These are phyloP conservation scores for Colletotrichum tabaci DNA, from an alignment of 2,329 filamentous ascomycete species.

Conservation along the genomic window DNA sequence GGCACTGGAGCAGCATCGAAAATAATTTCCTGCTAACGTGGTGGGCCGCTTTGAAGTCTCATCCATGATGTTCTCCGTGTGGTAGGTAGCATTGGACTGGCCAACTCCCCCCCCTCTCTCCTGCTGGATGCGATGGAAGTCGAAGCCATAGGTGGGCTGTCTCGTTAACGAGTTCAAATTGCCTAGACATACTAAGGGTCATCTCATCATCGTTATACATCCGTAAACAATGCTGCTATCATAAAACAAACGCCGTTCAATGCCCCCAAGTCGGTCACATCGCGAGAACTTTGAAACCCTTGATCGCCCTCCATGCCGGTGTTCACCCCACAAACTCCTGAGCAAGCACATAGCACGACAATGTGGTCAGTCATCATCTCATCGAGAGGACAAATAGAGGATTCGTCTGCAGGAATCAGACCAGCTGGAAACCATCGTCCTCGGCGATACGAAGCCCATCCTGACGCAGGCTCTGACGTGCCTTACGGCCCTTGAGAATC, in stretches of 20 bases:
- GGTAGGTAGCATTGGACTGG: neutral
- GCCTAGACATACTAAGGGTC: neutral
- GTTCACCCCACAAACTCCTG: slow-evolving; percentile 25
- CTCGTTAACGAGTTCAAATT: neutral
- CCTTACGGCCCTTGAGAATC: slow-evolving; percentile 60
- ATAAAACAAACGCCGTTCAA: slow-evolving; percentile 7
- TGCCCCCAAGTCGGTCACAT: neutral
- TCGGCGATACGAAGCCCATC: slow-evolving; percentile 46
- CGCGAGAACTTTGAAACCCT: neutral
- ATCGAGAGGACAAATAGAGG: neutral
- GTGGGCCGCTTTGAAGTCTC: neutral
- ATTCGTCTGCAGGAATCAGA: slow-evolving; percentile 45
- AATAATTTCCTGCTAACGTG: neutral
- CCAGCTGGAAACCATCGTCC: slow-evolving; percentile 61
- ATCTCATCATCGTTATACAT: slow-evolving; percentile 5
- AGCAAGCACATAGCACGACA: too few species aligned
- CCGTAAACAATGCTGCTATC: neutral
- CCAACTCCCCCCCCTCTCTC: too few species aligned
- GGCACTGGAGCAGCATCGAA: too few species aligned
- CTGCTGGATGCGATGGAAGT: neutral
- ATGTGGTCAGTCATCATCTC: neutral
- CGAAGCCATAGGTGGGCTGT: neutral
- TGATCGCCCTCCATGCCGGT: slow-evolving; percentile 9
- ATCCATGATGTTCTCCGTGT: too few species aligned
- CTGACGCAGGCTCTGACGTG: slow-evolving; percentile 57